phyloP scores from a whole-genome alignment of 1,139 yeast species.

The Lodderomyces theae region DNA sequence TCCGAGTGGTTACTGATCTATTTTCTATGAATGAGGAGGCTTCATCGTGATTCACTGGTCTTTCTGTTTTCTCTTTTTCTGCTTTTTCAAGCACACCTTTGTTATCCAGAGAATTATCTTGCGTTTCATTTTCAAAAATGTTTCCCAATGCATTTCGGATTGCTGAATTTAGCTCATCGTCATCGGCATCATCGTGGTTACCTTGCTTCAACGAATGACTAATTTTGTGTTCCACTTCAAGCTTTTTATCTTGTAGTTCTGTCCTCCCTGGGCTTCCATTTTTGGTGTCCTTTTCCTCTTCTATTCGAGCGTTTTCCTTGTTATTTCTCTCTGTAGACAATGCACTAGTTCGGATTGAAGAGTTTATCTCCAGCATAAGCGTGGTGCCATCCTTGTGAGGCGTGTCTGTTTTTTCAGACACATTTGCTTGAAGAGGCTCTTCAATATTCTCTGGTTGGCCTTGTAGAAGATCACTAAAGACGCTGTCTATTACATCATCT shows the following conservation, averaged over 20 bases:
- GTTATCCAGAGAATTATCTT: no score
- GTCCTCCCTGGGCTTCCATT: not conserved
- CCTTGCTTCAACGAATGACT: no score
- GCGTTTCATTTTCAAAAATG: constrained; percentile 1
- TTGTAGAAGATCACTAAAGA: not conserved
- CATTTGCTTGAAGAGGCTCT: not conserved
- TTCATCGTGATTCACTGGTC: no score
- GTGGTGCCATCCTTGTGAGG: not conserved
- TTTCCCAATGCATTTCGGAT: constrained; percentile 30
- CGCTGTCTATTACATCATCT: constrained; percentile 7
- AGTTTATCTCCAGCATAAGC: not conserved
- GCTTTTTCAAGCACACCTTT: no score
- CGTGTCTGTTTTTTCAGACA: not conserved
- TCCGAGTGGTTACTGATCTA: no score
- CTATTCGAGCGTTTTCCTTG: no score
- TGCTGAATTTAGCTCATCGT: constrained; percentile 11
- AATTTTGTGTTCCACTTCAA: no score
- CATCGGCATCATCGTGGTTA: constrained; percentile 7
- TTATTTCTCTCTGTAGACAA: no score
- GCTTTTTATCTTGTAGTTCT: not conserved
- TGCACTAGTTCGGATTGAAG: not conserved
- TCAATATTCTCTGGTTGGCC: constrained; percentile 2
- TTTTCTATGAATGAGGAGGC: no score
- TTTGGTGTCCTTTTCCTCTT: no score
- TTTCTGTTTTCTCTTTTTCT: not conserved